phyloP scores from a whole-genome alignment of 306 rosid genomes.

The Cucumis cinereus region DNA sequence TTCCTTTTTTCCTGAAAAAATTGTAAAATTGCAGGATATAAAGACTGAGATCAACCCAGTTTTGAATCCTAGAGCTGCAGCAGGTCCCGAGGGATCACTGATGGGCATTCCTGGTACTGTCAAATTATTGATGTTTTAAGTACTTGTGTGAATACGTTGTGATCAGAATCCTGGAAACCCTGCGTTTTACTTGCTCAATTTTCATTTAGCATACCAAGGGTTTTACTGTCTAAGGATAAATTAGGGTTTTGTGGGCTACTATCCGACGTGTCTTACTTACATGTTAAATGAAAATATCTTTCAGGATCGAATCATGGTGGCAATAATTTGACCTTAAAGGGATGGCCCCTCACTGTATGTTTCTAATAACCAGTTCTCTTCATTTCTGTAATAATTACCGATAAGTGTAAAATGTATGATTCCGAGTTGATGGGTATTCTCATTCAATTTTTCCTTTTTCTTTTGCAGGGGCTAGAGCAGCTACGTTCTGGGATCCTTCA shows the following conservation, averaged over 20 bases:
- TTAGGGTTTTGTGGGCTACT: not conserved
- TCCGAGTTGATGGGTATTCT: not conserved
- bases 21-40: conserved; percentile 50
- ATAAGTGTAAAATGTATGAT: not conserved
- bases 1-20: conserved; percentile 10
- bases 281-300: conserved; percentile 10
- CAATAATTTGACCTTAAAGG: conserved; percentile 87
- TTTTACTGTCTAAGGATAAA: not conserved
- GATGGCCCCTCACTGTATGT: conserved; percentile 97
- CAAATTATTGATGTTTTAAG: not conserved
- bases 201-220: not conserved
- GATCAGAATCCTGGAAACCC: not conserved
- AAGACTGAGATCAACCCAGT: conserved; percentile 86
- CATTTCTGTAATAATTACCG: not conserved
- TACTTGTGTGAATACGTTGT: not conserved
- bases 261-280: not conserved
- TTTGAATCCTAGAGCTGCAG: conserved; percentile 81
- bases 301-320: conserved; percentile 94
- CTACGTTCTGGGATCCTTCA: conserved; percentile 88
- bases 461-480: conserved; percentile 71
- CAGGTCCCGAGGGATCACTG: conserved; percentile 82
- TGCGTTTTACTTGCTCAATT: not conserved
- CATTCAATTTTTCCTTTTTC: not conserved
- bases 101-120: conserved; percentile 77
- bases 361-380: not conserved